Conservation (phyloP, 2,329 filamentous ascomycete species). For the Juglanconis oblonga region DNA sequence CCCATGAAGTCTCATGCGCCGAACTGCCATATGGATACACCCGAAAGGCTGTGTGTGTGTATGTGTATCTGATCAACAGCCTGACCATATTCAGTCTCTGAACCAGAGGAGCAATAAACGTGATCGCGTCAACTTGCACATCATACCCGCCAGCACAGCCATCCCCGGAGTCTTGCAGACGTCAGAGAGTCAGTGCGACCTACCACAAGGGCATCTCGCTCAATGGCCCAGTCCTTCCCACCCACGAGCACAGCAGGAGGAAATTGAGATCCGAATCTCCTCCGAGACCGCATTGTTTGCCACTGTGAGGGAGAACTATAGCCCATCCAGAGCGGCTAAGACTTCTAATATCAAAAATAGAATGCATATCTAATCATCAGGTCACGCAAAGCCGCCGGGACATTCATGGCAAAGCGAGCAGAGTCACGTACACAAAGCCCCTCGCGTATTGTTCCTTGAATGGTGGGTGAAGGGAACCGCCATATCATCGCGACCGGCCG, state of each 20-base stretch:
- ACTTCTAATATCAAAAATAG: too few species aligned
- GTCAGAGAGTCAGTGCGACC: conserved; percentile 7
- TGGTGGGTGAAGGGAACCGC: neutral
- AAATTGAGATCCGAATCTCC: neutral
- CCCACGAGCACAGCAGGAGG: neutral
- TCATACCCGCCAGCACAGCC: neutral
- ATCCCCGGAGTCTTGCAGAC: neutral
- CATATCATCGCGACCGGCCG: too few species aligned
- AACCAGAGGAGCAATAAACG: too few species aligned
- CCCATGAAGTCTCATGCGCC: too few species aligned
- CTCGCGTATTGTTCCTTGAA: neutral
- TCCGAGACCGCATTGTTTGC: conserved; percentile 4
- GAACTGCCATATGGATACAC: too few species aligned
- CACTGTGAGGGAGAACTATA: too few species aligned
- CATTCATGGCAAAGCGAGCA: neutral
- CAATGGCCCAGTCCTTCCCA: neutral
- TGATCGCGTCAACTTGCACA: neutral
- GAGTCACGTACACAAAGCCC: neutral
- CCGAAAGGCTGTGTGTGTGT: too few species aligned
- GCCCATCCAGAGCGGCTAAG: too few species aligned
- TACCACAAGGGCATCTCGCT: neutral
- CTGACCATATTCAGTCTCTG: too few species aligned
- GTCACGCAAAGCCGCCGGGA: too few species aligned
- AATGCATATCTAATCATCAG: neutral
- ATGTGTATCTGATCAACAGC: too few species aligned